Conservation (phyloP, 2,329 filamentous ascomycete genomes). For the Hypoxylon sp. region DNA sequence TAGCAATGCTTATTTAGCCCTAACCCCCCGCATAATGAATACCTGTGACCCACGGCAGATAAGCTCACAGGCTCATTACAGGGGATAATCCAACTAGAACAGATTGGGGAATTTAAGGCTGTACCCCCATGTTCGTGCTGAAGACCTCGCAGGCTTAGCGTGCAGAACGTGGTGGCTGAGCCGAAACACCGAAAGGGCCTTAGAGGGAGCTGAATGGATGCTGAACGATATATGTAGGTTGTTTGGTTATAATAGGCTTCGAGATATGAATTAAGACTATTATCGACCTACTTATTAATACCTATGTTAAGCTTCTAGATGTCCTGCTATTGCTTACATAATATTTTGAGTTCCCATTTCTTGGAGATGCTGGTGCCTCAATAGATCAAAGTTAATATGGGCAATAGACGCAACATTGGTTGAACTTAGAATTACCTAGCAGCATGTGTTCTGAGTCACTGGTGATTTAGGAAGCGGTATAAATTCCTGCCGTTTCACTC, state of each 20-base stretch:
- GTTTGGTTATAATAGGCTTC: neutral
- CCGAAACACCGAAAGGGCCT: constrained; percentile 25
- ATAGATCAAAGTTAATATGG: neutral
- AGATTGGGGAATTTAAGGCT: constrained; percentile 31
- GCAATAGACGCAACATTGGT: neutral
- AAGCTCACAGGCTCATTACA: no score
- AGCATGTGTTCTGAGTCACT: neutral
- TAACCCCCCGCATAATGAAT: constrained; percentile 7
- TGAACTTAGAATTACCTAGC: neutral
- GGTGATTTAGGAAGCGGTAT: neutral
- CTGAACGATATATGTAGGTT: no score
- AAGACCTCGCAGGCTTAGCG: constrained; percentile 19
- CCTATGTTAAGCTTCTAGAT: no score
- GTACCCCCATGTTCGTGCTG: constrained; percentile 28
- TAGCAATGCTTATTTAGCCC: neutral
- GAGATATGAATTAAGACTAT: neutral
- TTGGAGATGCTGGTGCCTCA: neutral
- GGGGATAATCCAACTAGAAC: no score
- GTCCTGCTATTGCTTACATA: neutral
- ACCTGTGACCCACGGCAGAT: neutral
- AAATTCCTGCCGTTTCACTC: neutral
- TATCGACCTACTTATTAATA: no score
- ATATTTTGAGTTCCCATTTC: neutral
- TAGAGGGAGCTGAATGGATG: constrained; percentile 24
- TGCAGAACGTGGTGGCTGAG: constrained; percentile 31